phyloP scores from a whole-genome alignment of 1,139 yeast species.

The Scheffersomyces segobiensis region DNA sequence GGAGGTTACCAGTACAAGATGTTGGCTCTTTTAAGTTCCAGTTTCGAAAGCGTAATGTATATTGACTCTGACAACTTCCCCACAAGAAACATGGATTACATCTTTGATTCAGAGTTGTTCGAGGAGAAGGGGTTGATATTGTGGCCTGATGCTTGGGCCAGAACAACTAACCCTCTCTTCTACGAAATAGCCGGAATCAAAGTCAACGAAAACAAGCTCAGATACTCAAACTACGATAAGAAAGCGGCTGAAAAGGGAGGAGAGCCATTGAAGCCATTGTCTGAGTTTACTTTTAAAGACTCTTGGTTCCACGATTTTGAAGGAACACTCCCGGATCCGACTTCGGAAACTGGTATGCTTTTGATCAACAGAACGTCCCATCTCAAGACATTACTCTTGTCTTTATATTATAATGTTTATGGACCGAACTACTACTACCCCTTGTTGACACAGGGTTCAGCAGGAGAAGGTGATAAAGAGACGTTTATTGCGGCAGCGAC shows the following conservation, averaged over 20 bases:
- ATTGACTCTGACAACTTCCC: constrained; percentile 73
- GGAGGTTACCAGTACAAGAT: constrained; percentile 65
- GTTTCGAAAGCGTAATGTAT: constrained; percentile 59
- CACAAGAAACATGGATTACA: constrained; percentile 50
- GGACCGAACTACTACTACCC: constrained; percentile 65
- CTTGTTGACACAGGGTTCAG: constrained; percentile 63
- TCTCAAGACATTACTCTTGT: constrained; percentile 48
- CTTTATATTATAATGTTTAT: constrained; percentile 59
- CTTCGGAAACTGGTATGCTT: constrained; percentile 66
- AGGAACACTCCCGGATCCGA: constrained; percentile 61
- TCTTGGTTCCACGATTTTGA: constrained; percentile 54
- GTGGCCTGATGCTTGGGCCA: constrained; percentile 56
- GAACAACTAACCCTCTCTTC: constrained; percentile 49
- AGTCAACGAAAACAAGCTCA: constrained; percentile 39
- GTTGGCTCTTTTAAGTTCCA: constrained; percentile 59
- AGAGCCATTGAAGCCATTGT: constrained; percentile 23
- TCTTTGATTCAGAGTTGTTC: constrained; percentile 45
- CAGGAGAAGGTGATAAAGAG: constrained; percentile 75
- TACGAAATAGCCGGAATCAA: constrained; percentile 43
- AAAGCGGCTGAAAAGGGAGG: constrained; percentile 23
- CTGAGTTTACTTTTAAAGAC: constrained; percentile 33
- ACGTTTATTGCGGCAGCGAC: constrained; percentile 67
- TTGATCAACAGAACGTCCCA: constrained; percentile 55
- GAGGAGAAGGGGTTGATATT: constrained; percentile 43
- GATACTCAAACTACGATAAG: constrained; percentile 35